These are phyloP conservation scores for Cardamine occulta DNA, from an alignment of 345 rosid genomes.

Conservation along the genomic window DNA sequence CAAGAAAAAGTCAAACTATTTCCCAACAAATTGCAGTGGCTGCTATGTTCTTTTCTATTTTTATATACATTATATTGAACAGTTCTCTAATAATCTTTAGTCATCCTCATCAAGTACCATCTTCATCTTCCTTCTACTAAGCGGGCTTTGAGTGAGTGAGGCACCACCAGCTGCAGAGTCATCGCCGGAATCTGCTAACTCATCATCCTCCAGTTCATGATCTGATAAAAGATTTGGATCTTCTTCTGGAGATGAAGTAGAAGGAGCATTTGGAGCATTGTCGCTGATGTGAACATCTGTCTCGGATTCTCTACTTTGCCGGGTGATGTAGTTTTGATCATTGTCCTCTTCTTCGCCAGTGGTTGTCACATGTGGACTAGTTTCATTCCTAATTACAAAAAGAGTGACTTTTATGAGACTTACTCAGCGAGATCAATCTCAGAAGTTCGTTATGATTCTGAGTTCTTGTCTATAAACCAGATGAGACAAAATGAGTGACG, in stretches of 20 bases:
- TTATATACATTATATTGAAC: not conserved
- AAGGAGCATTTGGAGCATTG: slow-evolving; percentile 38
- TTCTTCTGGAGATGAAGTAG: slow-evolving; percentile 35
- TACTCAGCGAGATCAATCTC: slow-evolving; percentile 4
- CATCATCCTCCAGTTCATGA: slow-evolving; percentile 47
- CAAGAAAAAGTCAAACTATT: not conserved
- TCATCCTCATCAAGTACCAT: slow-evolving; percentile 73
- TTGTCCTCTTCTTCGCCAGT: slow-evolving; percentile 23
- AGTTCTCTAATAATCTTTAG: slow-evolving; percentile 27
- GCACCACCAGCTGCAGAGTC: slow-evolving; percentile 54
- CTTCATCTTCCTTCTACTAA: slow-evolving; percentile 59
- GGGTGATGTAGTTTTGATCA: slow-evolving; percentile 23
- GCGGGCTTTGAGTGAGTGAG: slow-evolving; percentile 40
- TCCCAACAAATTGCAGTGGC: not conserved
- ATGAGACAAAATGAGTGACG: not conserved
- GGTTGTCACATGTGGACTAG: not conserved
- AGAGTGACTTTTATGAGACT: not conserved
- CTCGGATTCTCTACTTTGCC: slow-evolving; percentile 13
- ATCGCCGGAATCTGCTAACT: slow-evolving; percentile 47
- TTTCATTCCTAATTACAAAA: slow-evolving; percentile 46
- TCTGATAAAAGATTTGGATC: slow-evolving; percentile 34
- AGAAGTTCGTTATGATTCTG: not conserved
- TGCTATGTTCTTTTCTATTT: not conserved
- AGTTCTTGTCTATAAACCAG: not conserved
- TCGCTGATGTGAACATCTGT: slow-evolving; percentile 33